Evolutionary conservation across 441 rosid species (phyloP), one percentile per base, ranked within the genome.

Genomic region (Biscutella laevigata): DNA sequence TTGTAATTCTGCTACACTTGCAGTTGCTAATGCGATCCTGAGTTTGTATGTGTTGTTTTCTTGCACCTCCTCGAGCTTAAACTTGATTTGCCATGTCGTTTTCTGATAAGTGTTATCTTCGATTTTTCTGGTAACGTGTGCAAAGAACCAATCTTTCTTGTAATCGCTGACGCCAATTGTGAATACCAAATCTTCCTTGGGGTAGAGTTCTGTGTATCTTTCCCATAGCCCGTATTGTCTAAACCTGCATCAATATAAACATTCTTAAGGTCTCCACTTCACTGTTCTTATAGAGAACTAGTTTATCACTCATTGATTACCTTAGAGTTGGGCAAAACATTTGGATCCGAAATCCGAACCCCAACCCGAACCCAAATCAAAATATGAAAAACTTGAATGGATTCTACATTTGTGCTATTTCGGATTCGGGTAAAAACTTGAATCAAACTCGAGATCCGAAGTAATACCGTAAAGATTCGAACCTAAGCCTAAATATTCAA

Each of bases 51-150:
- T 71, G 53, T 68, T 74, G 37, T n/a, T 67, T 14, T 48, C 6
- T 6, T 71, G 56, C 8, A 72, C 46, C 4, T 26, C 36, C 8
- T 74, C 71, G 21, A 83, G 75, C 14, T 38, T 57, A 75, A 89
- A 89, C 57, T 67, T 83, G 56, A 89, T 79, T 62, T 73, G 71
- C 97, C 97, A 86, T 24, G 90, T 89, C 2, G 95, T 83, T 50
- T 69, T 74, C 38, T 60, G 58, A 40, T 76, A 77, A 5, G 68
- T 44, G 16, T 51, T 68, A 44, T 82, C 84, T 5, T 41, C 76
- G 28, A 13, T 34, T 62, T 77, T 77, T 74, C 90, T 55, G 2
- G 63, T 54, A 41, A 67, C 71, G 0, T 61, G 71, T 24, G 74
- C 74, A 37, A 65, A 73, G 62, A 69, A 73, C 77, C 74, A 74